Percentiles rank a stretch among this genome's conserved stretches.
phyloP scores from a whole-genome alignment of 176 grass and related monocot species.

The Carex scoparia region DNA sequence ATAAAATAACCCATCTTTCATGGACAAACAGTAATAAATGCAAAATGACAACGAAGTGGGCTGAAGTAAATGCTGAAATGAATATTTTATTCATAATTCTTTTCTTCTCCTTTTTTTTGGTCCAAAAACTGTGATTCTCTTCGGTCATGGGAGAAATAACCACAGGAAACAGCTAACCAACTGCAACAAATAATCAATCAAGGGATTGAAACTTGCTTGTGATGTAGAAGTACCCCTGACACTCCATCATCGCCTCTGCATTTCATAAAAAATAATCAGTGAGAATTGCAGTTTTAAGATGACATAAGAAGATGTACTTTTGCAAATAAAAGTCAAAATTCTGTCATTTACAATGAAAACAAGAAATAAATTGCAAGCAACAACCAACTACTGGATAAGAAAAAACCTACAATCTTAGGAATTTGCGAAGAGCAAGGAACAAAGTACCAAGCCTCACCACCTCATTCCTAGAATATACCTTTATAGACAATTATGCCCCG shows the following conservation, averaged over 20 bases:
- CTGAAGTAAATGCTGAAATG: background rate
- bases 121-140: background rate
- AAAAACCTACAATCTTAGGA: background rate
- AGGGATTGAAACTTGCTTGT: constrained; percentile 54
- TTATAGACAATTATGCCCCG: background rate
- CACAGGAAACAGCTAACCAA: constrained; percentile 20
- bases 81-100: background rate
- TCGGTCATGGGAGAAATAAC: background rate
- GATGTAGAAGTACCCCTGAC: constrained; percentile 90
- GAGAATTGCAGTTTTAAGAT: constrained; percentile 32
- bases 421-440: background rate
- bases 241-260: constrained; percentile 87
- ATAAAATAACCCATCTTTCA: constrained; percentile 35
- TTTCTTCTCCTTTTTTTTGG: background rate
- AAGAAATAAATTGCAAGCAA: background rate
- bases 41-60: background rate
- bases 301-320: background rate
- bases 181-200: constrained; percentile 15
- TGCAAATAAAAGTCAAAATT: background rate
- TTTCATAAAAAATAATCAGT: constrained; percentile 21
- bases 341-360: background rate
- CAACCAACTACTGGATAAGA: background rate
- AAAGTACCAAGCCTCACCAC: background rate
- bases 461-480: background rate
- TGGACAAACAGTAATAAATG: background rate